A percentile compares a stretch with the other conserved stretches of the same genome.
Evolutionary conservation across 106 monocot species (phyloP).

Genomic region (Dactylorhiza incarnata): DNA sequence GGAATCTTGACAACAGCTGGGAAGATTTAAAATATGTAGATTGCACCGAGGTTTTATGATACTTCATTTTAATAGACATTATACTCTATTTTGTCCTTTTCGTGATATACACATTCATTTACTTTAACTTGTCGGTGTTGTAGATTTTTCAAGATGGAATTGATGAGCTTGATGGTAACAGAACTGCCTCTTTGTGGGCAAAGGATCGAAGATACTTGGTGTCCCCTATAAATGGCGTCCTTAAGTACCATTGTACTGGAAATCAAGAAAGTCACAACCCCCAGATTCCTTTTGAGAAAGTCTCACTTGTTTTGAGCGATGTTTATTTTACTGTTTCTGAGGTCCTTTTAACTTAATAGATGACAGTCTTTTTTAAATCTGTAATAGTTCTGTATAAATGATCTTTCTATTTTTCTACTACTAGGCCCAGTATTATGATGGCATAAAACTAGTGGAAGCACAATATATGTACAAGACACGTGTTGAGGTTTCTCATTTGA

Average conservation of each 20-base stretch:
- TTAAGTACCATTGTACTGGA: slow-evolving; percentile 86
- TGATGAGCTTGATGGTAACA: slow-evolving; percentile 28
- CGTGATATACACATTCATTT: neutral
- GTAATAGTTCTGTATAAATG: neutral
- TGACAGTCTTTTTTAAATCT: neutral
- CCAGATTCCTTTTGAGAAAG: slow-evolving; percentile 74
- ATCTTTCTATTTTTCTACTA: slow-evolving; percentile 9
- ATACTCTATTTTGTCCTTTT: neutral
- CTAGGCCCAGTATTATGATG: slow-evolving; percentile 95
- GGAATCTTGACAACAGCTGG: slow-evolving; percentile 75
- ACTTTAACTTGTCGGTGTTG: neutral
- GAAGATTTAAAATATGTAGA: slow-evolving; percentile 68
- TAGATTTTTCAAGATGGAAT: slow-evolving; percentile 93
- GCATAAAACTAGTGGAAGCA: slow-evolving; percentile 75
- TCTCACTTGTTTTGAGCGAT: slow-evolving; percentile 69
- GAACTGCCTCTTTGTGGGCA: slow-evolving; percentile 36
- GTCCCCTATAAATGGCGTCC: slow-evolving; percentile 92
- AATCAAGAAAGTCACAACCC: slow-evolving; percentile 68
- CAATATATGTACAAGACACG: slow-evolving; percentile 72
- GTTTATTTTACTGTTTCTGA: slow-evolving; percentile 81
- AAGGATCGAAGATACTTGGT: slow-evolving; percentile 61
- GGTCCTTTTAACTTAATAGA: slow-evolving; percentile 26
- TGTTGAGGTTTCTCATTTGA: slow-evolving; percentile 86
- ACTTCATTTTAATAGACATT: neutral
- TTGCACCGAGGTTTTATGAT: slow-evolving; percentile 74